These are phyloP conservation scores for Nicotiana benthamiana DNA, from an alignment of 257 asterid genomes.

Conservation along the genomic window DNA sequence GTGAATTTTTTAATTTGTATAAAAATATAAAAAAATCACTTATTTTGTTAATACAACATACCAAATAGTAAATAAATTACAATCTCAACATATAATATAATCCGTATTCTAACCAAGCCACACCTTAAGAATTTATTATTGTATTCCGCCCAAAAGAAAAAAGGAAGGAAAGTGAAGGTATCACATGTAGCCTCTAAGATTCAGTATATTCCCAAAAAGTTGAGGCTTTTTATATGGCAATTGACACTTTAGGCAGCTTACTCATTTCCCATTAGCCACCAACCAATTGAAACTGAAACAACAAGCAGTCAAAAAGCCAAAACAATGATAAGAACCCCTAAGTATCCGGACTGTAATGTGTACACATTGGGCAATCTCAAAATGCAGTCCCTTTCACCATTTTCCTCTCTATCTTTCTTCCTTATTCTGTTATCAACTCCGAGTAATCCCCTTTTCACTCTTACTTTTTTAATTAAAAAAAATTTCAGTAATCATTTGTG, in stretches of 20 bases:
- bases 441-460: conserved; percentile 21
- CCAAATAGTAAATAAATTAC: too few relatives aligned
- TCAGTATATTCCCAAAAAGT: not conserved
- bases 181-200: not conserved
- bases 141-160: not conserved
- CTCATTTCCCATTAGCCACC: conserved; percentile 5
- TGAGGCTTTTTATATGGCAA: not conserved
- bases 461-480: not conserved
- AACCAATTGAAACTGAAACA: not conserved
- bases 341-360: not conserved
- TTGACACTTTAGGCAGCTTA: not conserved
- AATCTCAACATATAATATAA: too few relatives aligned
- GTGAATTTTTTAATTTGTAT: too few relatives aligned
- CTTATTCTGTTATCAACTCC: conserved; percentile 16
- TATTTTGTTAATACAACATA: too few relatives aligned
- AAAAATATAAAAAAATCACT: too few relatives aligned
- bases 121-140: too few relatives aligned
- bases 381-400: conserved; percentile 43
- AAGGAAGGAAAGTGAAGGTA: too few relatives aligned
- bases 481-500: not conserved
- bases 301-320: not conserved
- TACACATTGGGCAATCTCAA: conserved; percentile 4
- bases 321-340: conserved; percentile 4
- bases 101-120: too few relatives aligned
- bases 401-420: conserved; percentile 16